These are phyloP conservation scores for Talaromyces ruber DNA, from an alignment of 495 filamentous ascomycete species.

Conservation along the genomic window DNA sequence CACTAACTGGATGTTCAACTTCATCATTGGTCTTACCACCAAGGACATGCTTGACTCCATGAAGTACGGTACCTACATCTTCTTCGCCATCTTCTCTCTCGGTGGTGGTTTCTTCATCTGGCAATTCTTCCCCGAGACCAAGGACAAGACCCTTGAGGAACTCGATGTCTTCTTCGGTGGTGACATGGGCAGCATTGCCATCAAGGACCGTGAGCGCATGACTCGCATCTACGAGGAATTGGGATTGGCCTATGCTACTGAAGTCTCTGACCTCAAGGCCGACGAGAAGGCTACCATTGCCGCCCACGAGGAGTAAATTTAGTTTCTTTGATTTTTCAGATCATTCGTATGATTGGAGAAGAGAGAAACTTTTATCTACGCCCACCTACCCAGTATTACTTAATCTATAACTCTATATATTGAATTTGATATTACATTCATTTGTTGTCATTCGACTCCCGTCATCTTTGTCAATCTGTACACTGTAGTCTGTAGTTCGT, in stretches of 20 bases:
- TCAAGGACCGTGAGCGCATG: constrained; percentile 22
- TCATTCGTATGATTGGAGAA: neutral
- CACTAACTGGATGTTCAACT: constrained; percentile 41
- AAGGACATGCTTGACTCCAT: constrained; percentile 24
- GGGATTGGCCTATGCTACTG: constrained; percentile 21
- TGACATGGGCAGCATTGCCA: constrained; percentile 20
- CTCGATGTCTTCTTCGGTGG: constrained; percentile 43
- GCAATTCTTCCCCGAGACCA: constrained; percentile 46
- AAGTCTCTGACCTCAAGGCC: constrained; percentile 18
- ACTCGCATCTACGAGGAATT: constrained; percentile 24
- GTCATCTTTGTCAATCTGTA: neutral
- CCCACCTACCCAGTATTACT: neutral
- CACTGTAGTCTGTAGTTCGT: no score
- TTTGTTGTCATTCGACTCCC: neutral
- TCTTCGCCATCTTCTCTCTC: constrained; percentile 39
- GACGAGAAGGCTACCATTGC: constrained; percentile 9
- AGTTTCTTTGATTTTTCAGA: neutral
- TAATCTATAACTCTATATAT: neutral
- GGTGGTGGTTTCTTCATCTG: constrained; percentile 40
- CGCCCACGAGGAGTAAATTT: constrained; percentile 2
- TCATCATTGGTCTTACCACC: constrained; percentile 32
- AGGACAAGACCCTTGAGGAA: constrained; percentile 48
- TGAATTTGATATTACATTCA: neutral
- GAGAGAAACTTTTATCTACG: neutral
- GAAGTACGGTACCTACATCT: constrained; percentile 35